Evolutionary conservation across 2,329 filamentous ascomycete genomes (phyloP).

Genomic region (Aureobasidium sp.): DNA sequence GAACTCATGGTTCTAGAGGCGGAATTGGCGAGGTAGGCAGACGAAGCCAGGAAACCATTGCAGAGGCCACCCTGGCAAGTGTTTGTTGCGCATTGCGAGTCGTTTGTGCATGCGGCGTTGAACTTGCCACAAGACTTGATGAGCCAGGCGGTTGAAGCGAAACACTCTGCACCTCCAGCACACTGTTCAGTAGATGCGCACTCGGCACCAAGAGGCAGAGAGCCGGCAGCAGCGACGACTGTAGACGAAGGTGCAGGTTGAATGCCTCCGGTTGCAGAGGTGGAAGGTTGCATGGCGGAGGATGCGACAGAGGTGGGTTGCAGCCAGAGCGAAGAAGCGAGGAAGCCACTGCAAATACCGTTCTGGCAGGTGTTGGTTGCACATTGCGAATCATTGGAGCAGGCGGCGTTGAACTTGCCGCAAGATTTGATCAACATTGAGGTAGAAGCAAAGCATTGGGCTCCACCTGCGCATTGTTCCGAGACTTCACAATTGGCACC

Average conservation of each 20-base stretch:
- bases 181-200: conserved; percentile 22
- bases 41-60: conserved; percentile 21
- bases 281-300: neutral
- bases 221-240: conserved; percentile 21
- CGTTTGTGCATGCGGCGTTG: conserved; percentile 21
- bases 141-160: conserved; percentile 16
- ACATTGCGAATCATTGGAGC: conserved; percentile 21
- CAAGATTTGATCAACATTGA: conserved; percentile 19
- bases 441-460: conserved; percentile 21
- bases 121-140: conserved; percentile 23
- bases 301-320: neutral
- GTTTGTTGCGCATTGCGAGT: conserved; percentile 24
- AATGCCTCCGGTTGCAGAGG: neutral
- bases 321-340: conserved; percentile 8
- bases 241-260: conserved; percentile 6
- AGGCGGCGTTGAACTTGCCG: conserved; percentile 25
- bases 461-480: conserved; percentile 21
- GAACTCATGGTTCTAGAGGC: neutral
- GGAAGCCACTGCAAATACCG: conserved; percentile 23
- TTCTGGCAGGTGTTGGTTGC: conserved; percentile 25
- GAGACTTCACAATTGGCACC: conserved; percentile 20
- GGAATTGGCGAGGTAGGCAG: neutral
- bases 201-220: conserved; percentile 20
- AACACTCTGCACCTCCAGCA: conserved; percentile 21
- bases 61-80: conserved; percentile 24